Evolutionary conservation across 495 filamentous ascomycete genomes (phyloP).

Genomic region (Penicillium herquei): DNA sequence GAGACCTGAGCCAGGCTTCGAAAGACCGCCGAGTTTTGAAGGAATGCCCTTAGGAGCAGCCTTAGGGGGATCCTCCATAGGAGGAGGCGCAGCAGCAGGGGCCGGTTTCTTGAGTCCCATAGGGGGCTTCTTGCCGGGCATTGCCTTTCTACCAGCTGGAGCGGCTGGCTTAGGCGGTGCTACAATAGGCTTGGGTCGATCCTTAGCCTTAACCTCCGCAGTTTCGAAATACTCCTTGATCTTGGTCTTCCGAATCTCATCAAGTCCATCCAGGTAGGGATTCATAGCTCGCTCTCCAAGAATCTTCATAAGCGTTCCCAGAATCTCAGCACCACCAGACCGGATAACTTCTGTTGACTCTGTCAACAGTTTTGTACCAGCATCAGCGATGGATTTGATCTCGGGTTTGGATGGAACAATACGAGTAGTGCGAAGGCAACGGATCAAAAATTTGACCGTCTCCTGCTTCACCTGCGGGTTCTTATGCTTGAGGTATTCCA

Average conservation of each 20-base stretch:
- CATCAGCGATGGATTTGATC: conserved; percentile 80
- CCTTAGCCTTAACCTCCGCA: conserved; percentile 95
- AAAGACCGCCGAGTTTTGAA: conserved; percentile 59
- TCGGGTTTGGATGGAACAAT: conserved; percentile 81
- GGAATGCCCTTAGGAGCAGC: conserved; percentile 59
- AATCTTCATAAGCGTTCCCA: conserved; percentile 98
- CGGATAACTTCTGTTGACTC: conserved; percentile 83
- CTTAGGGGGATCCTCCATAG: conserved; percentile 55
- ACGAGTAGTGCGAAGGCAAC: conserved; percentile 80
- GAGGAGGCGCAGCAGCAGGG: conserved; percentile 56
- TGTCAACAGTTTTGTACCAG: conserved; percentile 80
- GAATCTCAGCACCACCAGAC: conserved; percentile 82
- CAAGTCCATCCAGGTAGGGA: conserved; percentile 88
- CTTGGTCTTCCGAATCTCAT: conserved; percentile 94
- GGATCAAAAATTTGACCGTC: conserved; percentile 83
- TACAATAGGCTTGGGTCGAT: conserved; percentile 82
- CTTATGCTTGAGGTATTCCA: conserved; percentile 85
- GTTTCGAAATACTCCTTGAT: conserved; percentile 92
- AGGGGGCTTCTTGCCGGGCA: conserved; percentile 53
- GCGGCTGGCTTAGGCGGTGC: conserved; percentile 59
- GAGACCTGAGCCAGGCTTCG: conserved; percentile 62
- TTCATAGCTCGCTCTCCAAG: conserved; percentile 97
- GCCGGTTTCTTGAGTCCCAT: conserved; percentile 53
- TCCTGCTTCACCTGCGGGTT: conserved; percentile 97
- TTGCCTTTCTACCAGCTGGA: conserved; percentile 44